Conservation (phyloP, 1,284 basidiomycete genomes). For the Ceratobasidium papillatum region DNA sequence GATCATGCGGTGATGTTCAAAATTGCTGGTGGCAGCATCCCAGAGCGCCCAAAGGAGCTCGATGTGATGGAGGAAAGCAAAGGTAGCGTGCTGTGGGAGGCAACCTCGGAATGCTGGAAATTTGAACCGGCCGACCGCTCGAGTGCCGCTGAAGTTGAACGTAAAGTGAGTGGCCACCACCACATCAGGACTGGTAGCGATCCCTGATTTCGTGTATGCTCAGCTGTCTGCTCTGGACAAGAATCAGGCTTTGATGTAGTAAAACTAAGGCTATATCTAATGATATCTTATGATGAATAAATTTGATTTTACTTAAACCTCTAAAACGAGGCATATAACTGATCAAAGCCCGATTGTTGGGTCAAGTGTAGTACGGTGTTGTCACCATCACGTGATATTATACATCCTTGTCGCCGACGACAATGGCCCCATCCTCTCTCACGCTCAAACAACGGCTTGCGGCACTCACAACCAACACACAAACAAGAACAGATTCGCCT, state of each 20-base stretch:
- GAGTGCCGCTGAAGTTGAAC: not conserved
- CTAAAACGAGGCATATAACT: too few species aligned
- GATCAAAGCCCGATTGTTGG: too few species aligned
- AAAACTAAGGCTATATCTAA: too few species aligned
- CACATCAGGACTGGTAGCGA: not conserved
- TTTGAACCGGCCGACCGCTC: not conserved
- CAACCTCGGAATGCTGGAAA: not conserved
- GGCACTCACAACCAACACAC: slow-evolving; percentile 10
- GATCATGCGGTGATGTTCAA: not conserved
- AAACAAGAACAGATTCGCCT: slow-evolving; percentile 7
- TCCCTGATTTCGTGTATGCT: not conserved
- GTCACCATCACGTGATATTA: not conserved
- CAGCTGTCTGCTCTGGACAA: too few species aligned
- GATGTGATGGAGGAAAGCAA: not conserved
- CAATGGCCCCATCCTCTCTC: slow-evolving; percentile 30
- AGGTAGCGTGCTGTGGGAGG: not conserved
- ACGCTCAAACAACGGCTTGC: slow-evolving; percentile 34
- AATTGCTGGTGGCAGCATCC: not conserved
- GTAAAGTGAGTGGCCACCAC: not conserved
- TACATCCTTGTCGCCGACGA: not conserved
- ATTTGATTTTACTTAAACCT: too few species aligned
- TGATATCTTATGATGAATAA: too few species aligned
- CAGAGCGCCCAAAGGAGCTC: not conserved
- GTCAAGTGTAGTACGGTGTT: not conserved
- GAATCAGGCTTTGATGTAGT: too few species aligned